Base-by-base conservation (phyloP, 192 early-diverging fungal genomes). In the Geranomyces variabilis region DNA sequence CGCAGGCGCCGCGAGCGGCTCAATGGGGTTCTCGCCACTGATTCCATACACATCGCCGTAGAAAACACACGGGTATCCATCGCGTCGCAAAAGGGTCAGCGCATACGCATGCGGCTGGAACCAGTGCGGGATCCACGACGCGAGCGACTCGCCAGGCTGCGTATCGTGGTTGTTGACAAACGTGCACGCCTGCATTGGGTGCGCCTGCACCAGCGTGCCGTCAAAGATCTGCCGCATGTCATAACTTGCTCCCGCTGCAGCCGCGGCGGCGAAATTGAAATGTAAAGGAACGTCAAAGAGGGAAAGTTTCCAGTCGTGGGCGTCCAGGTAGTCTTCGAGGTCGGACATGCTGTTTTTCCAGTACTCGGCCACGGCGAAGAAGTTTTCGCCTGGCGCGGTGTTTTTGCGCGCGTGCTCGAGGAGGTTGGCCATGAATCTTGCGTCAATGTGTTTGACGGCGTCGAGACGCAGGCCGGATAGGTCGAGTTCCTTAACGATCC, bases 61-160 rank as follows among this genome's bases (percentile, higher is more conserved):
- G 60, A 83, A 83, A 7, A 83, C 61, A 53, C 82, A 83, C 7
- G 79, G 82, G 66, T 75, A 81, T 33, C 82, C 82, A 31, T 83
- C 79, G 22, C 75, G 71, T 9, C 82, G 74, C 15, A 69, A 59
- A 4, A 80, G 59, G 31, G 61, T 66, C 65, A 83, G 75, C 46
- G 82, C 74, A 6, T 79, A 77, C 12, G 79, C 82, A 8, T 74
- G 44, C 13, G 82, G 79, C 48, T 81, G 80, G 65, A 83, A 81
- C 82, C 82, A 83, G 33, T 68, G 66, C 3, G 69, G 66, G 33
- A 83, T 73, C 71, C 61, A 83, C 30, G 76, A 79, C 47, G 77
- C 82, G 4, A 79, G 71, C 13, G 75, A 64, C 30, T 83, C 77
- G 56, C 75, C 74, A 0, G 79, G 79, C 43, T 79, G 82, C 9